phyloP scores from a whole-genome alignment of 352 stramenopile genomes.

The Pythium rishiriense region DNA sequence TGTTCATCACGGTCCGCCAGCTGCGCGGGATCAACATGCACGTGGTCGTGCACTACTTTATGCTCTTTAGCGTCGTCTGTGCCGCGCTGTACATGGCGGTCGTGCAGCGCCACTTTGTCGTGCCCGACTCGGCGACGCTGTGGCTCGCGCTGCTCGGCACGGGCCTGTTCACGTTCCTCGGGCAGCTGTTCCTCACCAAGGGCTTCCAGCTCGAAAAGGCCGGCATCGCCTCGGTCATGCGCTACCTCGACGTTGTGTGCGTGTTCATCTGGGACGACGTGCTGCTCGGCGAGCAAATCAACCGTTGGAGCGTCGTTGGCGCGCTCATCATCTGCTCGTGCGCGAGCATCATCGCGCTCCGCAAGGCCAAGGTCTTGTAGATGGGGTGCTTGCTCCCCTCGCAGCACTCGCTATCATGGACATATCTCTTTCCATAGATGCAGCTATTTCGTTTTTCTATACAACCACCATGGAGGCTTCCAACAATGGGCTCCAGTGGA shows the following conservation, averaged over 20 bases:
- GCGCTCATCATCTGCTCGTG: conserved; percentile 68
- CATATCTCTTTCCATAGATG: not conserved
- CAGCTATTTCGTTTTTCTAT: too few relatives aligned
- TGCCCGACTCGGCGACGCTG: conserved; percentile 37
- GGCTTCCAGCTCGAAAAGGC: conserved; percentile 85
- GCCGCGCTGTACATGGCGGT: conserved; percentile 57
- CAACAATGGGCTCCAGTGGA: conserved; percentile 25
- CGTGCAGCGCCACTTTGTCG: conserved; percentile 51
- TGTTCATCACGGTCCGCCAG: conserved; percentile 70
- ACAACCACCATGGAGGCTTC: too few relatives aligned
- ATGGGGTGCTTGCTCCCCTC: too few relatives aligned
- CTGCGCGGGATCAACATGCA: conserved; percentile 54
- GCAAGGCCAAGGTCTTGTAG: conserved; percentile 39
- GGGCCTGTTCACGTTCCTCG: conserved; percentile 68
- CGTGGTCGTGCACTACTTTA: conserved; percentile 81
- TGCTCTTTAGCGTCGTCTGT: conserved; percentile 54
- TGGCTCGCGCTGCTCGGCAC: conserved; percentile 56
- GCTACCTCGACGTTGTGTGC: conserved; percentile 82
- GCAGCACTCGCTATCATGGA: too few relatives aligned
- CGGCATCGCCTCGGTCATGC: conserved; percentile 83
- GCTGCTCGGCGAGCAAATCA: conserved; percentile 63
- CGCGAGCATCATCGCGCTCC: conserved; percentile 62
- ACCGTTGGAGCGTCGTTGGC: conserved; percentile 71
- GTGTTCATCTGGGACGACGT: conserved; percentile 80
- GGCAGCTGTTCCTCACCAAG: conserved; percentile 72